Evolutionary conservation across 2,329 filamentous ascomycete genomes (phyloP), one percentile per base, ranked within the genome.

Genomic region (Botrytis fragariae): DNA sequence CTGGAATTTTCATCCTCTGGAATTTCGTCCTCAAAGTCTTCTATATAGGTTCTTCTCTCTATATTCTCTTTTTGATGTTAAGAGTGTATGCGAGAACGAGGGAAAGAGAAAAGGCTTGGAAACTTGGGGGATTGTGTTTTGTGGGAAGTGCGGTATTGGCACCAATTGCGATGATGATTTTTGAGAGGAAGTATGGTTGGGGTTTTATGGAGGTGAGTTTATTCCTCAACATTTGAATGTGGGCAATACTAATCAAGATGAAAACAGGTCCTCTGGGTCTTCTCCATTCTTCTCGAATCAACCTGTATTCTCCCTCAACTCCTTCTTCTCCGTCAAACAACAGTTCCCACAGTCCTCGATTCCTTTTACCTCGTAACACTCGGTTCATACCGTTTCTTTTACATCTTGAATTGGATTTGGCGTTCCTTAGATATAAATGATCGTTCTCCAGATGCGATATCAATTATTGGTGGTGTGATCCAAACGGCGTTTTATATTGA

Each of bases 81-180:
- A 92, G 91, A 83, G 85, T 94, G 35, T 97, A 90, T 82, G 92
- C 95, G 18, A 89, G 95, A 48, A 97, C 95, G n/a, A 86, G 95
- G 60, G 95, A 98, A 83, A 87, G 91, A 71, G 95, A 98, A 84
- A 89, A 94, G 78, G 93, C 94, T n/a, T 98, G 95, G 95, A 97
- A 95, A 83, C 85, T 98, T 76, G 93, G 93, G 60, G 89, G 89
- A 39, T 89, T 88, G 76, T 91, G 91, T 70, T 83, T 95, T 3
- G 86, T 84, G 20, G 91, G 88, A 6, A 91, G 91, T 32, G 79
- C 93, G 44, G 78, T 92, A 20, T 80, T 92, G 44, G 91, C 93
- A 16, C 94, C 94, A 0, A 87, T 97, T 76, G 87, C 89, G 77
- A 92, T 91, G 84, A 82, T 92, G 77, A 89, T 94, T 71, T 91